These are phyloP conservation scores for Cladophialophora yegresii DNA, from an alignment of 2,329 filamentous ascomycete species.

Conservation along the genomic window DNA sequence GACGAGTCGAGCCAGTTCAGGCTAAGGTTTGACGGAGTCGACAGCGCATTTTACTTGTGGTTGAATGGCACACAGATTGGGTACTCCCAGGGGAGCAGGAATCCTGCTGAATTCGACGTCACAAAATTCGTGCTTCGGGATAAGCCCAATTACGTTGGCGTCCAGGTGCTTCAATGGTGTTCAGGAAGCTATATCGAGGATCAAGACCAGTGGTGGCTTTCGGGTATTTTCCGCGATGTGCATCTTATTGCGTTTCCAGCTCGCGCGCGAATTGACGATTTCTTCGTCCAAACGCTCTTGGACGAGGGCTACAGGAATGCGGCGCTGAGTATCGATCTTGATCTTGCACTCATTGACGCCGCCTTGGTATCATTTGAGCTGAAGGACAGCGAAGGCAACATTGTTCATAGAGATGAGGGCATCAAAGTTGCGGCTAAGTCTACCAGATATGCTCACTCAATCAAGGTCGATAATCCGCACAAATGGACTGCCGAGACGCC, in stretches of 20 bases:
- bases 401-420: slow-evolving; percentile 1
- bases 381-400: slow-evolving; percentile 2
- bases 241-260: slow-evolving; percentile 60
- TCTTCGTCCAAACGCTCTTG: slow-evolving; percentile 58
- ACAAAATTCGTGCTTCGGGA: slow-evolving; percentile 52
- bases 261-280: slow-evolving; percentile 56
- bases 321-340: slow-evolving; percentile 52
- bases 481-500: slow-evolving; percentile 68
- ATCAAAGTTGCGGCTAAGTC: slow-evolving; percentile 10
- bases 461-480: slow-evolving; percentile 54
- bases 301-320: slow-evolving; percentile 56
- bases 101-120: slow-evolving; percentile 70
- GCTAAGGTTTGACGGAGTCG: slow-evolving; percentile 70
- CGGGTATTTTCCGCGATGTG: slow-evolving; percentile 66
- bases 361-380: slow-evolving; percentile 10
- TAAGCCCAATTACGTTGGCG: slow-evolving; percentile 58
- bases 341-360: slow-evolving; percentile 45
- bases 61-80: slow-evolving; percentile 66
- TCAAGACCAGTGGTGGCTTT: slow-evolving; percentile 69
- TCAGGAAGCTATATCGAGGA: slow-evolving; percentile 71
- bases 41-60: slow-evolving; percentile 70
- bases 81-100: slow-evolving; percentile 69
- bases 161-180: slow-evolving; percentile 70
- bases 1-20: slow-evolving; percentile 55
- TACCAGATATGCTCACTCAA: slow-evolving; percentile 6